These are phyloP conservation scores for Pseudogymnoascus sp. DNA, from an alignment of 2,329 filamentous ascomycete species.

Conservation along the genomic window DNA sequence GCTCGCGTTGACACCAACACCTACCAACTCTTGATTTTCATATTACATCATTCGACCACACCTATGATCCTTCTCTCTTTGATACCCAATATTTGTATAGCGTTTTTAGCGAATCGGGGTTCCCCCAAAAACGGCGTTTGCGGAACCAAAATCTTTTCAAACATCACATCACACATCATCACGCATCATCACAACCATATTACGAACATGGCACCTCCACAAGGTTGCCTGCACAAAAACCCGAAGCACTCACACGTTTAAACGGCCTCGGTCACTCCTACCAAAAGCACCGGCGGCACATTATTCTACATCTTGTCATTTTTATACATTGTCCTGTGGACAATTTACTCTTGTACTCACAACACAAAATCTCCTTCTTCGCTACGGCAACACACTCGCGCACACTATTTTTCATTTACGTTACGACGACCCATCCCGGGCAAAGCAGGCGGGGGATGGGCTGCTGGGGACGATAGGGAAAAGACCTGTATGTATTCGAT, in stretches of 20 bases:
- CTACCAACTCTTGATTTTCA: constrained; percentile 13
- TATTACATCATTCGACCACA: neutral
- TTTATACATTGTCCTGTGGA: constrained; percentile 1
- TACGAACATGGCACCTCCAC: neutral
- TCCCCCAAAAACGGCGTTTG: constrained; percentile 9
- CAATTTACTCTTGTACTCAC: neutral
- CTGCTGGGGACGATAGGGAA: neutral
- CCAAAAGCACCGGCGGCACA: neutral
- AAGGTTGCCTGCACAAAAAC: neutral
- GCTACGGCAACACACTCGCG: neutral
- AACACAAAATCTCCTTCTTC: neutral
- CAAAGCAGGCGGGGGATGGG: neutral
- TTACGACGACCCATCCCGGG: neutral
- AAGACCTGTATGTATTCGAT: neutral
- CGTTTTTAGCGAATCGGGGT: constrained; percentile 10
- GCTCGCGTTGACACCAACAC: constrained; percentile 11
- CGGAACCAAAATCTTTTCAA: constrained; percentile 4
- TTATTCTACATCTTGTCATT: constrained; percentile 3
- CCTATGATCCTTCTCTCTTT: constrained; percentile 12
- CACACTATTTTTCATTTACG: constrained; percentile 1
- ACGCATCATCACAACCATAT: constrained; percentile 1
- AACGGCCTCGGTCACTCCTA: neutral
- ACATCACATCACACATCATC: neutral
- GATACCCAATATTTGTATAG: constrained; percentile 11
- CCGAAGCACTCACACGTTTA: constrained; percentile 4